These are phyloP conservation scores for Puccinellia tenuiflora DNA, from an alignment of 176 grass and related monocot species.

Conservation along the genomic window DNA sequence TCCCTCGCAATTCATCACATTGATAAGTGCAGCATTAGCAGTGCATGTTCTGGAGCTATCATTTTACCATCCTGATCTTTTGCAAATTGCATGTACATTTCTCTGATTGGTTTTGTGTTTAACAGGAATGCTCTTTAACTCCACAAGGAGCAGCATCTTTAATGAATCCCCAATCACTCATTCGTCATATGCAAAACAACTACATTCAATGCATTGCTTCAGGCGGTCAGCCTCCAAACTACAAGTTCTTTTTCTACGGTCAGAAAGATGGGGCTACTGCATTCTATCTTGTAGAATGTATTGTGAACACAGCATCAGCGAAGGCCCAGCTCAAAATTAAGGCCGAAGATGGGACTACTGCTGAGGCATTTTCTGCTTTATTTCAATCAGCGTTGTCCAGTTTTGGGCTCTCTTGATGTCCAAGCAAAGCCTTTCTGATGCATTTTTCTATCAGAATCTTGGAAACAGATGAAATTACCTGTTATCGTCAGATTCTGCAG, in stretches of 20 bases:
- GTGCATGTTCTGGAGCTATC: background rate
- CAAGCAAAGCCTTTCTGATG: background rate
- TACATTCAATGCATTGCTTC: conserved; percentile 93
- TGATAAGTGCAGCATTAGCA: background rate
- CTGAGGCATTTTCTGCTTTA: conserved; percentile 63
- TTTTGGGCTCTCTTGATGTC: conserved; percentile 56
- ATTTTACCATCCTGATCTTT: background rate
- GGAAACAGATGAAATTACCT: background rate
- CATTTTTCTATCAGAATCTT: background rate
- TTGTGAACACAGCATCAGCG: conserved; percentile 79
- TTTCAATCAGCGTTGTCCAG: conserved; percentile 74
- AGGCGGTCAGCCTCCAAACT: conserved; percentile 90
- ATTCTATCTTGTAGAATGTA: conserved; percentile 93
- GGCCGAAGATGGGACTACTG: conserved; percentile 61
- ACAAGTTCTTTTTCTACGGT: conserved; percentile 98
- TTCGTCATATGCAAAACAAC: conserved; percentile 87
- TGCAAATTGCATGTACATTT: background rate
- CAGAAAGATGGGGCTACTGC: conserved; percentile 64
- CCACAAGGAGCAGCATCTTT: conserved; percentile 76
- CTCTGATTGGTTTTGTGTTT: background rate
- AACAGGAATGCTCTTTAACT: conserved; percentile 68
- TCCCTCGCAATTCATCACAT: background rate
- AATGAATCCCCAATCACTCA: conserved; percentile 76
- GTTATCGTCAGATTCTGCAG: background rate
- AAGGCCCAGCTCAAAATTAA: conserved; percentile 93